Evolutionary conservation across 2,329 filamentous ascomycete genomes (phyloP), one percentile per base, ranked within the genome.

Genomic region (Fusarium euwallaceae): DNA sequence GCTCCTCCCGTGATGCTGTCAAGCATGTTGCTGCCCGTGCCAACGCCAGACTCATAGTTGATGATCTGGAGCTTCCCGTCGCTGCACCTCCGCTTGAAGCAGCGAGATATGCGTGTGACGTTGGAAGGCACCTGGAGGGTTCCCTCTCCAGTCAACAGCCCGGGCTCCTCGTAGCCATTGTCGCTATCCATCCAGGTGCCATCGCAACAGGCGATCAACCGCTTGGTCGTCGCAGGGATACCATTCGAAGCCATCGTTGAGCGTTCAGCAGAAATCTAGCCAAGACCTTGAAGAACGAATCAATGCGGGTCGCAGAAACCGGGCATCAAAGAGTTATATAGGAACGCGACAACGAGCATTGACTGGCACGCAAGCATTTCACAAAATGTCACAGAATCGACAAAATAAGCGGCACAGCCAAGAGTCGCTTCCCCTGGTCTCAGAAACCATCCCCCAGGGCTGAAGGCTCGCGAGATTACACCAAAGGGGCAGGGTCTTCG

Each of bases 11-110:
- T 85, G 17, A 91, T 71, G 53, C 83, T 83, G 66, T 89, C 87
- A n/a, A 89, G 64, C 34, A 84, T 72, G 53, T 85, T 86, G 71
- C 85, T 85, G 2, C 86, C 86, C 4, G 88, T 89, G 17, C 90
- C 90, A 32, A 92, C 88, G 22, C 90, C 90, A 10, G 88, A 88
- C 77, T 91, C 88, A 77, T 92, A 92, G 75, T 87, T 88, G 66
- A 91, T 87, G 72, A 92, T 86, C 78, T 92, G 90, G 48, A 89
- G 83, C 20, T 82, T 86, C 36, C 87, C 87, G 77, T 90, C 88
- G 37, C 78, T 82, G 76, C 87, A 88, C 43, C 79, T 82, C 41
- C 86, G 85, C 72, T 86, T 87, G 76, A 92, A 87, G 65, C 88
- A 88, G 43, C 89, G 86, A 14, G 88, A 88, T 64, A 92, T 88